Evolutionary conservation across 768 basidiomycete species (phyloP), one percentile per base, ranked within the genome.

Genomic region (Mycena haematopus): DNA sequence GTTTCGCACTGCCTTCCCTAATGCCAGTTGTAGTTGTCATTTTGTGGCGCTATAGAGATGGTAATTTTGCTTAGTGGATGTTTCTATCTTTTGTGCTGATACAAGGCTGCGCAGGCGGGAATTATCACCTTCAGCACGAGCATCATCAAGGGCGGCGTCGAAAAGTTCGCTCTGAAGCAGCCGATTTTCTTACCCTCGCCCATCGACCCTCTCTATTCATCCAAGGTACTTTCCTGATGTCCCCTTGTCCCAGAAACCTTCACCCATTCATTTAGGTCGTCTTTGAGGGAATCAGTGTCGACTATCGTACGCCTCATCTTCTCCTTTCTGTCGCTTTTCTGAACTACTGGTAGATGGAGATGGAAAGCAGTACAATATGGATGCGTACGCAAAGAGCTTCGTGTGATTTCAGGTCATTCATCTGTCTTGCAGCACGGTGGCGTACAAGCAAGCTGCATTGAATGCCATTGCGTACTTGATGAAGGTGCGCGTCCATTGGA

Each of bases 11-110:
- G 33, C 27, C 35, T 21, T 38, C 35, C 19, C 35, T 56, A 10
- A n/a, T 21, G 24, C 44, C 33, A n/a, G 36, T n/a, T 10, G 21
- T 52, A 89, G 85, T 79, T 90, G 64, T 84, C 87, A 0, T 91
- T 91, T 77, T 91, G 89, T 45, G 90, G 89, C 29, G 90, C 90
- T 3, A 91, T 91, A 57, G 89, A 91, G 71, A 91, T 91, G 89
- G n/a, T n/a, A n/a, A n/a, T n/a, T n/a, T n/a, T n/a, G n/a, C n/a
- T n/a, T n/a, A n/a, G n/a, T n/a, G n/a, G n/a, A n/a, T n/a, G n/a
- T n/a, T n/a, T n/a, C n/a, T n/a, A n/a, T n/a, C n/a, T n/a, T n/a
- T 86, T 84, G 33, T 15, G 72, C 58, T 25, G 33, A 29, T 5
- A 10, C 19, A 33, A 35, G 33, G 33, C 33, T 35, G 33, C 33